A percentile compares a stretch with the other conserved stretches of the same genome.
phyloP scores from a whole-genome alignment of 2,329 filamentous ascomycete genomes.

The Acrodontium crateriforme region DNA sequence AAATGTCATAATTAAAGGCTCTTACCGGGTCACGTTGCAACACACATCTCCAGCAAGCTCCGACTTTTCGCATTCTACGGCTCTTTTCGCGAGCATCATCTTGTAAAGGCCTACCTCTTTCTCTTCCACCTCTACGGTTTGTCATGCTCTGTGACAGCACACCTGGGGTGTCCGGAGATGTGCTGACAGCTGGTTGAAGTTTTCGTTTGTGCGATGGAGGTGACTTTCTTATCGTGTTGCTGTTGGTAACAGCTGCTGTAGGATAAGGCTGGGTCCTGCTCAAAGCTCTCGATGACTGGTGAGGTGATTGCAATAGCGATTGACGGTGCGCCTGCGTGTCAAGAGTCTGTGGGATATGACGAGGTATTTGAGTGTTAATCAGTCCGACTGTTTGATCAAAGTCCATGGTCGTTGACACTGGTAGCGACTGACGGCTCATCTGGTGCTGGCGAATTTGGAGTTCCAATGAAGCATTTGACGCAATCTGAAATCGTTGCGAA shows the following conservation, averaged over 20 bases:
- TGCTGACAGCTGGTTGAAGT: background rate
- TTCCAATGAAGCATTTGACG: too few species aligned
- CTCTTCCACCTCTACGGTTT: conserved; percentile 18
- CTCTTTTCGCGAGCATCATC: conserved; percentile 25
- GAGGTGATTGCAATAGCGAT: too few species aligned
- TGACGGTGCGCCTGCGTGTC: too few species aligned
- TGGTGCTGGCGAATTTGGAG: too few species aligned
- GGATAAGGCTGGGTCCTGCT: too few species aligned
- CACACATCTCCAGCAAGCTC: conserved; percentile 35
- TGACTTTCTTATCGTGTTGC: background rate
- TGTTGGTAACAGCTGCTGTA: background rate
- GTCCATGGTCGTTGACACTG: too few species aligned
- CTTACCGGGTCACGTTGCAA: conserved; percentile 33
- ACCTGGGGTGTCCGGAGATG: background rate
- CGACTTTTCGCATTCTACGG: conserved; percentile 31
- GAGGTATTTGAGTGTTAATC: too few species aligned
- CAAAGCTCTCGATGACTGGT: too few species aligned
- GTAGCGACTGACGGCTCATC: too few species aligned
- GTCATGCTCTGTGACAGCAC: background rate
- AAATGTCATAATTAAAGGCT: conserved; percentile 1
- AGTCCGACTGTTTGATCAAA: too few species aligned
- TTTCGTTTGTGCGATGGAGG: background rate
- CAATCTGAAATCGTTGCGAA: too few species aligned
- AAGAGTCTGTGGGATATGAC: background rate
- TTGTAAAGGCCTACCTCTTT: conserved; percentile 25